Evolutionary conservation across 495 filamentous ascomycete species (phyloP).

Genomic region (Aspergillus sparsus): DNA sequence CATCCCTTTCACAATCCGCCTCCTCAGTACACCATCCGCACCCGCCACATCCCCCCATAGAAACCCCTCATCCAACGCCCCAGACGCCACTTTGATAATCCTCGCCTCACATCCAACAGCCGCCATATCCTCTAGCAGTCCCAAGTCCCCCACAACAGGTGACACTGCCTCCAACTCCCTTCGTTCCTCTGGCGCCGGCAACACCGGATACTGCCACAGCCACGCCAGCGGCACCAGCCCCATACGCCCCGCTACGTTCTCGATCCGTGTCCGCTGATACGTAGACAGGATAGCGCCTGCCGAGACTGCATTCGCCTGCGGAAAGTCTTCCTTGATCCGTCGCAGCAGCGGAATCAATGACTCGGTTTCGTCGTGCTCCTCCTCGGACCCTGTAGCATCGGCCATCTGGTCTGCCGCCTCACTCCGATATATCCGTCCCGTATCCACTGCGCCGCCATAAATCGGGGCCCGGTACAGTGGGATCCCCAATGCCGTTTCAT

Average conservation of each 20-base stretch:
- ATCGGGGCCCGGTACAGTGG: constrained; percentile 81
- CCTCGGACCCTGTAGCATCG: constrained; percentile 3
- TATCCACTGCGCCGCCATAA: constrained; percentile 64
- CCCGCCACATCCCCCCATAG: constrained; percentile 77
- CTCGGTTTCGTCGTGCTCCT: constrained; percentile 76
- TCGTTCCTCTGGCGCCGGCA: constrained; percentile 50
- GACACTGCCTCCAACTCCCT: constrained; percentile 19
- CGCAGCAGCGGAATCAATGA: constrained; percentile 72
- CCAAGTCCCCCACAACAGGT: constrained; percentile 34
- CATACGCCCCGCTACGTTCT: constrained; percentile 79
- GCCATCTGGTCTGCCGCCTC: constrained; percentile 23
- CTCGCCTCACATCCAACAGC: constrained; percentile 73
- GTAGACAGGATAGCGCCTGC: constrained; percentile 91
- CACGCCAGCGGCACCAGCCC: constrained; percentile 78
- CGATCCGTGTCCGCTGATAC: constrained; percentile 92
- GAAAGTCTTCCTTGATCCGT: constrained; percentile 62
- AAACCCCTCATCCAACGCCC: constrained; percentile 77
- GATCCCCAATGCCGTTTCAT: constrained; percentile 70
- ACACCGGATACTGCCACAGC: constrained; percentile 85
- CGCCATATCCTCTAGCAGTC: constrained; percentile 79
- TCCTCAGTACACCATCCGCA: constrained; percentile 49
- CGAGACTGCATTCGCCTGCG: constrained; percentile 78
- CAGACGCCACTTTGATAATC: constrained; percentile 92
- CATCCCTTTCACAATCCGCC: constrained; percentile 61
- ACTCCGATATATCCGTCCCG: constrained; percentile 35